Conservation (phyloP, 805 yeast genomes). For the Kodamaea hsintzibuensis region DNA sequence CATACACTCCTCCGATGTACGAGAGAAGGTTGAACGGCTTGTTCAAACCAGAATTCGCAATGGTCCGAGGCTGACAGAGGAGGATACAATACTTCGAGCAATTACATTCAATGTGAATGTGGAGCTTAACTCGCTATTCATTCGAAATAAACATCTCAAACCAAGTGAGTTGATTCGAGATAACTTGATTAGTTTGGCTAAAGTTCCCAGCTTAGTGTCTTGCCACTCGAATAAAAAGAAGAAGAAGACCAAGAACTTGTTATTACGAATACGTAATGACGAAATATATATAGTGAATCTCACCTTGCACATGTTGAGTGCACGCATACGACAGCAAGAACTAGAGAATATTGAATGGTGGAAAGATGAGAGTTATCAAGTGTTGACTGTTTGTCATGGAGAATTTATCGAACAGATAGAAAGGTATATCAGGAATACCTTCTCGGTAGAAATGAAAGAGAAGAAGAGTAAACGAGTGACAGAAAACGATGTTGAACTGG, state of each 20-base stretch:
- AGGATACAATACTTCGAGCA: constrained; percentile 2
- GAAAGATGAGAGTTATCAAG: constrained; percentile 26
- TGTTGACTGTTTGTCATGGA: constrained; percentile 30
- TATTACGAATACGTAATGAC: constrained; percentile 12
- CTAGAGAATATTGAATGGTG: constrained; percentile 4
- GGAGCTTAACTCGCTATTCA: constrained; percentile 36
- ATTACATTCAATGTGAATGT: constrained; percentile 21
- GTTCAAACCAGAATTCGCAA: not conserved
- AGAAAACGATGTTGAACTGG: constrained; percentile 14
- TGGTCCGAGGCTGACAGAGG: not conserved
- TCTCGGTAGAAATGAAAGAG: constrained; percentile 10
- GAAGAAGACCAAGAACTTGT: constrained; percentile 6
- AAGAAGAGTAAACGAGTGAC: constrained; percentile 12
- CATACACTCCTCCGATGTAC: constrained; percentile 38
- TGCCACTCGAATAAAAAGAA: not conserved
- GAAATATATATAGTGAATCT: constrained; percentile 38
- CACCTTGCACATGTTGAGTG: constrained; percentile 21
- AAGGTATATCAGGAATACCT: constrained; percentile 23
- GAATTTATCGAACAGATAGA: constrained; percentile 26
- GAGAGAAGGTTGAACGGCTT: constrained; percentile 18
- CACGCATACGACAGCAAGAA: constrained; percentile 2
- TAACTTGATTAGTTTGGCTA: constrained; percentile 33
- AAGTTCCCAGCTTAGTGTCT: constrained; percentile 4
- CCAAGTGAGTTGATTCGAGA: constrained; percentile 37
- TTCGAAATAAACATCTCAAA: constrained; percentile 27